Evolutionary conservation across 2,329 filamentous ascomycete species (phyloP), one percentile per base, ranked within the genome.

Genomic region (Ramularia endophylla): DNA sequence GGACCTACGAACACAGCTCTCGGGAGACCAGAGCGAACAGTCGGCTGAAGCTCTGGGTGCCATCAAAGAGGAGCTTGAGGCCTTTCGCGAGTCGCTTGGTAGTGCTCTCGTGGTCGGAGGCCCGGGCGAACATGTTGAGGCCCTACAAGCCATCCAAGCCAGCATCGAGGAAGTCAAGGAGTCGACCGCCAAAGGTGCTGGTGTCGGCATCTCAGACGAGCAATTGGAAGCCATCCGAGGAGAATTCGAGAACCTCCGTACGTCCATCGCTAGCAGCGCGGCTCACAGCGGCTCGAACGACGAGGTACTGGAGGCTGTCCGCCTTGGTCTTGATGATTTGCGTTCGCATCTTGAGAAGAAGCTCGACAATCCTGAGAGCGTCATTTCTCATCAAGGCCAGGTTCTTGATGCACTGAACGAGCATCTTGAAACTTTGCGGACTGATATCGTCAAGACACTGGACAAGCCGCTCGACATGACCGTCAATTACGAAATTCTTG

Each of bases 401-500:
- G 66, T 82, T 16, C 67, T 81, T 5, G 78, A 81, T 50, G 74
- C 74, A 6, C 68, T 83, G 48, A 75, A 79, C 41, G 77, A 81
- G 35, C 87, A 88, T 2, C 73, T 95, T 27, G 84, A 85, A 46
- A 77, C 75, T 31, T 73, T 95, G 25, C 78, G 87, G 4, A 73
- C 77, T 12, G 89, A 95, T 52, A 76, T 95, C 36, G 71, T 77
- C 49, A 82, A 82, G 57, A 74, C 92, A 12, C 72, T 80, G 16
- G 81, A 90, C 59, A 92, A 87, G 65, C 85, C 88, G 4, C 70
- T 79, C 0, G 88, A 94, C 54, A 75, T 90, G 63, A 89, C 84
- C 1, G 81, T 87, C 43, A 90, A 85, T 45, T 86, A 94, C 50
- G 88, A 95, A 64, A 89, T 95, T 38, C 72, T 95, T 1, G 86